Evolutionary conservation across 768 basidiomycete species (phyloP).

Genomic region (Chalciporus chontae): DNA sequence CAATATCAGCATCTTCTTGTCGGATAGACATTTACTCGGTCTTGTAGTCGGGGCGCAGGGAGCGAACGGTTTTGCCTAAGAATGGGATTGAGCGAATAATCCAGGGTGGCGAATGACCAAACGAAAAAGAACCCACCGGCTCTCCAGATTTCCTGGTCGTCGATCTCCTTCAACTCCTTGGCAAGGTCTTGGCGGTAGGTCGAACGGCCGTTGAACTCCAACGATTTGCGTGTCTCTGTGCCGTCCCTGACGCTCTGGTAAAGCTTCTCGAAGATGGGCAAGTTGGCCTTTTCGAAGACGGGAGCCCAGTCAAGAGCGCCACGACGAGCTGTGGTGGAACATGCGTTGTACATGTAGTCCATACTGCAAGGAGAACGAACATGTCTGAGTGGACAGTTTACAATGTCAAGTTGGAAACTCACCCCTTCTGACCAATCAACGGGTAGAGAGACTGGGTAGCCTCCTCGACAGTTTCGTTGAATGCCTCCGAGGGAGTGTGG

Average conservation of each 20-base stretch:
- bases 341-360: conserved; percentile 99
- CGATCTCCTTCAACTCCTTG: conserved; percentile 89
- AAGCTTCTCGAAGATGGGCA: conserved; percentile 90
- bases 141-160: conserved; percentile 98
- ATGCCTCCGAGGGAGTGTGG: conserved; percentile 96
- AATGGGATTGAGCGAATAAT: conserved; percentile 4
- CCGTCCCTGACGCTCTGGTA: conserved; percentile 95
- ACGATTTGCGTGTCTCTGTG: conserved; percentile 93
- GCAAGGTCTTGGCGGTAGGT: conserved; percentile 94
- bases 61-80: conserved; percentile 83
- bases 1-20: not conserved
- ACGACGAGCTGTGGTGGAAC: conserved; percentile 98
- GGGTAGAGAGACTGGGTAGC: conserved; percentile 99
- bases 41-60: conserved; percentile 83
- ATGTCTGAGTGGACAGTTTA: not conserved
- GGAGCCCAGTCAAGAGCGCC: conserved; percentile 99
- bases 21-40: conserved; percentile 40
- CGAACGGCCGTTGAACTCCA: conserved; percentile 90
- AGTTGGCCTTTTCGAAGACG: conserved; percentile 90
- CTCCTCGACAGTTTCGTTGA: conserved; percentile 99
- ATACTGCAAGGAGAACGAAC: conserved; percentile 49
- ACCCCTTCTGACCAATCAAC: conserved; percentile 93
- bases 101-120: not conserved
- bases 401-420: conserved; percentile 21
- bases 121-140: conserved; percentile 55